Evolutionary conservation across 2,329 filamentous ascomycete genomes (phyloP), one percentile per base, ranked within the genome.

Genomic region (Thelonectria rubi): DNA sequence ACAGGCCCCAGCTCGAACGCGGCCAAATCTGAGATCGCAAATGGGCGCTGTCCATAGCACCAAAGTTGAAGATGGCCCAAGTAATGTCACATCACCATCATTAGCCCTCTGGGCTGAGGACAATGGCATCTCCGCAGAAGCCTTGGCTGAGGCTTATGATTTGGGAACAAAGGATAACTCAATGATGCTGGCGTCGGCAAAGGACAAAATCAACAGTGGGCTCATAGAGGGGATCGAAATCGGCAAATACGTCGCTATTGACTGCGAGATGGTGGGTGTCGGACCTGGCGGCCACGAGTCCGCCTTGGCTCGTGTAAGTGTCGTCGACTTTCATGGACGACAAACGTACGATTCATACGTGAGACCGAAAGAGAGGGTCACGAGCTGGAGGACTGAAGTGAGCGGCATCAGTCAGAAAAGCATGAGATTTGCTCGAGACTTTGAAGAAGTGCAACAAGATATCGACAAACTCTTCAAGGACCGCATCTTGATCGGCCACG

Each of bases 251-350:
- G 80, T 99, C 43, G 91, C 92, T 18, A 87, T 99, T 48, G 95
- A 99, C 80, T 99, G 95, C 77, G 95, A 99, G 79, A 99, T 99
- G 95, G 95, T 99, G 24, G 95, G 94, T 49, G 87, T 96, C 12
- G 91, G 91, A 0, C 86, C 86, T 1, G 87, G 87, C 52, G 85
- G 87, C 20, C 83, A 89, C 65, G 86, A 88, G 73, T 93, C 92
- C 37, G 88, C 88, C 0, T 86, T 99, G 46, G 95, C 95, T 1
- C 87, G 95, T 48, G 92, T 94, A 57, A 97, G 92, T 73, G 81
- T 97, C 15, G 94, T 97, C 68, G 97, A 98, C 77, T 99, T 94
- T 77, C 93, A 97, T 74, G 94, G 94, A 17, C 86, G 91, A 26
- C 93, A 97, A 76, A 81, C 99, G 47, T 97, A 98, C 83, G 95